Evolutionary conservation across 73 alveolate species (phyloP), one percentile per base, ranked within the genome.

Genomic region (Tetrahymena elliotti): DNA sequence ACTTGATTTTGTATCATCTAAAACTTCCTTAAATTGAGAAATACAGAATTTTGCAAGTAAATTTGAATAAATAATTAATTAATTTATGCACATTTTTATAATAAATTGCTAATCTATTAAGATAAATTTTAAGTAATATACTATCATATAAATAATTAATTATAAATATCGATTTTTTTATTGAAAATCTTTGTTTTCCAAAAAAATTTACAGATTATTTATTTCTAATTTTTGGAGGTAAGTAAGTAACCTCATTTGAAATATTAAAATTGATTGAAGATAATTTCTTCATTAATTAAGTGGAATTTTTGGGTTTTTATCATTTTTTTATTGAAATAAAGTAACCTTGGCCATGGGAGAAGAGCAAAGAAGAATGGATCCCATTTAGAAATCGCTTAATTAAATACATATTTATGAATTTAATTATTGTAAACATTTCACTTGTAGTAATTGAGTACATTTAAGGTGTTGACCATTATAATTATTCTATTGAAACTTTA

Each of bases 261-360:
- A n/a, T n/a, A n/a, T n/a, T n/a, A n/a, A n/a, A n/a, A n/a, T n/a
- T n/a, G n/a, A n/a, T n/a, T n/a, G n/a, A n/a, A n/a, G n/a, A n/a
- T n/a, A n/a, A n/a, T n/a, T n/a, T n/a, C n/a, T n/a, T n/a, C n/a
- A n/a, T n/a, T n/a, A n/a, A n/a, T n/a, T n/a, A n/a, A n/a, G n/a
- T n/a, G n/a, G n/a, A n/a, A n/a, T n/a, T n/a, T n/a, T n/a, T n/a
- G n/a, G n/a, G n/a, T n/a, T n/a, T n/a, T n/a, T n/a, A n/a, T n/a
- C n/a, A n/a, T n/a, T n/a, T n/a, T n/a, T n/a, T n/a, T 13, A 1
- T 53, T 52, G 5, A 52, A 83, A 53, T 84, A 39, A 31, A 84
- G 93, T 47, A 83, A 35, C 98, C 98, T 12, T 98, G 99, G 99
- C 99, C 98, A 9, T 98, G 99, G 99, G 92, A 96, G 38, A 37